phyloP scores from a whole-genome alignment of 2,329 filamentous ascomycete species.

The Aureobasidium pullulans region DNA sequence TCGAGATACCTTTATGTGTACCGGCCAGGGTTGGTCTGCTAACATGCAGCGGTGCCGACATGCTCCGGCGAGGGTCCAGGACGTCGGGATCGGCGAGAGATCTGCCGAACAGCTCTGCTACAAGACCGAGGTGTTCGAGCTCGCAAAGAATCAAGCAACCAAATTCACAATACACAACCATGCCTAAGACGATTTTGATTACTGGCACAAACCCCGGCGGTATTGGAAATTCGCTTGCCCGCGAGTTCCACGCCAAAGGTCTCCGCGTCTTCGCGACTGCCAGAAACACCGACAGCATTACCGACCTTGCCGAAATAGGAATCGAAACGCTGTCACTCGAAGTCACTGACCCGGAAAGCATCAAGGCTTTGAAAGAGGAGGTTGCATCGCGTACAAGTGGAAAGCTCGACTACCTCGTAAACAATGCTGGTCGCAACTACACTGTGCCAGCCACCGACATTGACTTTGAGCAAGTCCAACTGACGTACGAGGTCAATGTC shows the following conservation, averaged over 20 bases:
- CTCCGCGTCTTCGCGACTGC: slow-evolving; percentile 53
- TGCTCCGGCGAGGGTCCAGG: not conserved
- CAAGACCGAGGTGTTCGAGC: not conserved
- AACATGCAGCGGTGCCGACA: too few species aligned
- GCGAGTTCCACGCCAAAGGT: slow-evolving; percentile 48
- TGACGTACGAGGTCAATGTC: slow-evolving; percentile 48
- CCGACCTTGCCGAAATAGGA: slow-evolving; percentile 41
- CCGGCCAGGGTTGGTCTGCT: not conserved
- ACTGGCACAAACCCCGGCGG: slow-evolving; percentile 45
- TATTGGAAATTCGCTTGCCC: slow-evolving; percentile 52
- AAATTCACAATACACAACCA: not conserved
- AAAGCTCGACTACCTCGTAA: slow-evolving; percentile 50
- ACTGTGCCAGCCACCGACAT: slow-evolving; percentile 52
- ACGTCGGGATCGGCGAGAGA: not conserved
- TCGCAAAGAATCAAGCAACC: not conserved
- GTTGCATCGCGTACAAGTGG: slow-evolving; percentile 41
- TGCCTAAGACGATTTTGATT: slow-evolving; percentile 26
- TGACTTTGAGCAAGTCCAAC: slow-evolving; percentile 39
- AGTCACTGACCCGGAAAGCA: slow-evolving; percentile 44
- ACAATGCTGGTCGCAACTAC: slow-evolving; percentile 52
- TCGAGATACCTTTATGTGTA: not conserved
- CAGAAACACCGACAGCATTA: slow-evolving; percentile 42
- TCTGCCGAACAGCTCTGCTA: not conserved
- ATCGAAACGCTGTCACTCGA: slow-evolving; percentile 50
- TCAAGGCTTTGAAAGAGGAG: slow-evolving; percentile 39